Evolutionary conservation across 306 rosid genomes (phyloP), one percentile per base, ranked within the genome.

Genomic region (Cucumis hystrix): DNA sequence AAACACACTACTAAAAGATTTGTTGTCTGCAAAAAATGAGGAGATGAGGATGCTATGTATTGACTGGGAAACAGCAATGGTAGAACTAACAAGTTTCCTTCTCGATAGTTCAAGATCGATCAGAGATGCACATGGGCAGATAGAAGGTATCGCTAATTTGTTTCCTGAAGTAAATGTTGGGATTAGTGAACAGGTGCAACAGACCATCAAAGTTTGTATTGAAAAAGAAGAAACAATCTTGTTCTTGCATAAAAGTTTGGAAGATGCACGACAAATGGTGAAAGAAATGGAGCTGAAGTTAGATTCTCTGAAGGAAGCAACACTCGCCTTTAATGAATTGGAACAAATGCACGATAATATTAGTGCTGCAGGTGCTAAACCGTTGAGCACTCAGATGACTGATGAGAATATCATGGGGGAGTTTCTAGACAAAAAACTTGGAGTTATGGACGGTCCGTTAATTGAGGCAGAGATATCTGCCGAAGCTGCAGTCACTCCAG

Each of bases 201-300:
- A 82, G 87, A 96, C 98, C 82, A 94, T 91, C 82, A 80, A 77
- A 82, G 80, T 86, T 80, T 89, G 81, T 77, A 64, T 89, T 76
- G 93, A 89, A 85, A 95, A 92, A 87, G 97, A 95, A 85, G 96
- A 92, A 88, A 87, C 90, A 80, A 88, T 95, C 84, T 84, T 81
- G 78, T 83, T 86, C 56, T 86, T 95, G 54, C 84, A 88, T 65
- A 82, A 84, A 80, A 90, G 92, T 84, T 86, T 92, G 93, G 90
- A 90, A 86, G 90, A 89, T 79, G 96, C 97, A 47, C 97, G 82
- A 52, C 85, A 74, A 43, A 82, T 86, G 92, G 85, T 87, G 60
- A 51, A 63, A 79, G 97, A 89, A 65, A 83, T 92, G 98, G 93
- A 84, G 83, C 75, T 83, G 81, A 95, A 92, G 84, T 47, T 95